Evolutionary conservation across 768 basidiomycete genomes (phyloP).

Genomic region (Termitomyces titanicus): DNA sequence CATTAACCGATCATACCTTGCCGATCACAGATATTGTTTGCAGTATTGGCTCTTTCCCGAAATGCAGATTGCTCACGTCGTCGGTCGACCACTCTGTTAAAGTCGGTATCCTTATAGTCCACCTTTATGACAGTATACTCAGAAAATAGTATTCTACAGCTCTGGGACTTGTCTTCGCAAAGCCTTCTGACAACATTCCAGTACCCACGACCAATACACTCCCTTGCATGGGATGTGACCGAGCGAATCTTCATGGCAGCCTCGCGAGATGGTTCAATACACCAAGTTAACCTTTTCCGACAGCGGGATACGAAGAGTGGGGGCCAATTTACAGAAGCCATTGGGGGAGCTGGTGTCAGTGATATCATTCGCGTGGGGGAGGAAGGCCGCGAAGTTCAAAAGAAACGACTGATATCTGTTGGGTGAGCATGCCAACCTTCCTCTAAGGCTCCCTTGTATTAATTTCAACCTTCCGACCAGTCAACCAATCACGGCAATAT

Average conservation of each 20-base stretch:
- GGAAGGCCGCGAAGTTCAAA: slow-evolving; percentile 40
- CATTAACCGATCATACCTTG: slow-evolving; percentile 88
- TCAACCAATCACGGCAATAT: slow-evolving; percentile 66
- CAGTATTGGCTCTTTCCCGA: slow-evolving; percentile 77
- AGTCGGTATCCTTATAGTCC: slow-evolving; percentile 35
- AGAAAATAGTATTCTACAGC: slow-evolving; percentile 32
- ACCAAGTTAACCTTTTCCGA: slow-evolving; percentile 77
- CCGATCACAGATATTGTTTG: slow-evolving; percentile 80
- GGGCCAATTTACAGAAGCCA: slow-evolving; percentile 55
- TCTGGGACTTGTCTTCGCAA: slow-evolving; percentile 78
- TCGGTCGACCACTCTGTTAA: slow-evolving; percentile 92
- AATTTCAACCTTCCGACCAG: slow-evolving; percentile 31
- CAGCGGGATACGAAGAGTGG: slow-evolving; percentile 53
- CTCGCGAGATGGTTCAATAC: slow-evolving; percentile 68
- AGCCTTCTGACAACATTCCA: slow-evolving; percentile 83
- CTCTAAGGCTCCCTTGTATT: neutral
- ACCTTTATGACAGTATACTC: neutral
- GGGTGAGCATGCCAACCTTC: slow-evolving; percentile 41
- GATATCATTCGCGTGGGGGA: slow-evolving; percentile 72
- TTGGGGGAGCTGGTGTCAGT: slow-evolving; percentile 69
- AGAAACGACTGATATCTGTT: slow-evolving; percentile 64
- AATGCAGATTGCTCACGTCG: slow-evolving; percentile 72
- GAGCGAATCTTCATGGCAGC: slow-evolving; percentile 90
- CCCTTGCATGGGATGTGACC: slow-evolving; percentile 73
- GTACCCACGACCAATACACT: slow-evolving; percentile 74